Evolutionary conservation across 1,284 basidiomycete species (phyloP).

Genomic region (Cystobasidium slooffiae): DNA sequence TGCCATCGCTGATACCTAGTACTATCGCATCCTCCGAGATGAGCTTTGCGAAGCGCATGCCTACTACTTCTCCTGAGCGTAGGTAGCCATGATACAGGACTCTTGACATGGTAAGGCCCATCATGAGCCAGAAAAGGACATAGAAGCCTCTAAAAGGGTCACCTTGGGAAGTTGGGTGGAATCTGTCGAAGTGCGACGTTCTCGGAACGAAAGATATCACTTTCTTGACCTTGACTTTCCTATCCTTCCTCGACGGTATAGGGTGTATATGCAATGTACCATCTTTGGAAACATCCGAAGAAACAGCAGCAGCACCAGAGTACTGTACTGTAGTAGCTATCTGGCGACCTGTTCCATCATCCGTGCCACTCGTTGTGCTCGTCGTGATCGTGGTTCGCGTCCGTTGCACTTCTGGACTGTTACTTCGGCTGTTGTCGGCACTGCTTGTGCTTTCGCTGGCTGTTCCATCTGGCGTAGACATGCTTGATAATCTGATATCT

Average conservation of each 20-base stretch:
- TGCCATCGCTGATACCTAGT: constrained; percentile 80
- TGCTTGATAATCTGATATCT: not conserved
- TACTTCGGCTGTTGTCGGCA: constrained; percentile 17
- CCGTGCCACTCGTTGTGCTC: constrained; percentile 28
- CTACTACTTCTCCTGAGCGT: constrained; percentile 74
- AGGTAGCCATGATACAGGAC: constrained; percentile 77
- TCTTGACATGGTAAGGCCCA: constrained; percentile 71
- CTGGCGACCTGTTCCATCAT: not conserved
- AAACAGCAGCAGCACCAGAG: constrained; percentile 17
- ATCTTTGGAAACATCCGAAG: constrained; percentile 32
- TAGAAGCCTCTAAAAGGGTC: constrained; percentile 96
- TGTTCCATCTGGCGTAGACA: not conserved
- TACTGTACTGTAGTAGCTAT: constrained; percentile 41
- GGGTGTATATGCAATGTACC: constrained; percentile 33
- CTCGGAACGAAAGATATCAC: constrained; percentile 82
- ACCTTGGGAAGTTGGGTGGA: constrained; percentile 69
- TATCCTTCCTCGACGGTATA: constrained; percentile 34
- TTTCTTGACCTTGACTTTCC: constrained; percentile 43
- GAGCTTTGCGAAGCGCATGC: constrained; percentile 79
- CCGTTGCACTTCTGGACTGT: constrained; percentile 23
- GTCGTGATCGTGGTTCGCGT: constrained; percentile 36
- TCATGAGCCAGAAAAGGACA: constrained; percentile 76
- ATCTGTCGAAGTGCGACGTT: constrained; percentile 79
- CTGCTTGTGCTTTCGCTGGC: not conserved
- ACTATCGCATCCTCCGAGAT: constrained; percentile 84